phyloP scores from a whole-genome alignment of 2,329 filamentous ascomycete genomes.

The Incumbomyces lentus region DNA sequence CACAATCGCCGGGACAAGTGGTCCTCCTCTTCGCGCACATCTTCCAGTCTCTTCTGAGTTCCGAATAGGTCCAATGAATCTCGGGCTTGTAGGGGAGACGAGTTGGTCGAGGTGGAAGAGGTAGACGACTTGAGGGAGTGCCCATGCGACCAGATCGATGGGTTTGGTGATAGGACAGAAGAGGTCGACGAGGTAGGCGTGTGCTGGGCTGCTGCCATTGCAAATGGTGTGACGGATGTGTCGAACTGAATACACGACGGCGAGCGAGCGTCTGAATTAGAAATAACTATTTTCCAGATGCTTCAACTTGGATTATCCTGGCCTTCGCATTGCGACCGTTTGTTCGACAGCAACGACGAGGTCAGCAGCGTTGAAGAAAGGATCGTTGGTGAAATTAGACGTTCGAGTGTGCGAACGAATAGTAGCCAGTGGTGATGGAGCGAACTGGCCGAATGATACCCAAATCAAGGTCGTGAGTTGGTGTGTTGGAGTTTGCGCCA shows the following conservation, averaged over 20 bases:
- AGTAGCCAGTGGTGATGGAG: not conserved
- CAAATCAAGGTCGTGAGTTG: constrained; percentile 6
- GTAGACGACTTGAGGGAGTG: constrained; percentile 18
- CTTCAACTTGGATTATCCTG: constrained; percentile 4
- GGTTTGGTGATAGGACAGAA: not conserved
- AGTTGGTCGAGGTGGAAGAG: constrained; percentile 46
- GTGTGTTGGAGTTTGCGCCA: constrained; percentile 6
- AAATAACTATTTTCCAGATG: constrained; percentile 1
- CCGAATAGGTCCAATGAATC: constrained; percentile 37
- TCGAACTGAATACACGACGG: not conserved
- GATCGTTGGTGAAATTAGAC: not conserved
- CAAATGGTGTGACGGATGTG: not conserved
- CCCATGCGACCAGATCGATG: constrained; percentile 17
- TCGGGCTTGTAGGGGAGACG: constrained; percentile 43
- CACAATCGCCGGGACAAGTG: constrained; percentile 49
- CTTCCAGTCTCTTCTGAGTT: constrained; percentile 59
- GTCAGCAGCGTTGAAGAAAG: not conserved
- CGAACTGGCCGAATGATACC: constrained; percentile 2
- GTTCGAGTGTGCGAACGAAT: constrained; percentile 6
- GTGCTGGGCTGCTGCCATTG: constrained; percentile 1
- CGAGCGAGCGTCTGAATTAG: constrained; percentile 4
- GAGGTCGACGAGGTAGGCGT: constrained; percentile 2
- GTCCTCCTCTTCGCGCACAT: constrained; percentile 72
- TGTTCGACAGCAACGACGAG: constrained; percentile 2
- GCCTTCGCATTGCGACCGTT: constrained; percentile 7